Conservation (phyloP, 139 green algal species). For the Haematococcus lacustris region DNA sequence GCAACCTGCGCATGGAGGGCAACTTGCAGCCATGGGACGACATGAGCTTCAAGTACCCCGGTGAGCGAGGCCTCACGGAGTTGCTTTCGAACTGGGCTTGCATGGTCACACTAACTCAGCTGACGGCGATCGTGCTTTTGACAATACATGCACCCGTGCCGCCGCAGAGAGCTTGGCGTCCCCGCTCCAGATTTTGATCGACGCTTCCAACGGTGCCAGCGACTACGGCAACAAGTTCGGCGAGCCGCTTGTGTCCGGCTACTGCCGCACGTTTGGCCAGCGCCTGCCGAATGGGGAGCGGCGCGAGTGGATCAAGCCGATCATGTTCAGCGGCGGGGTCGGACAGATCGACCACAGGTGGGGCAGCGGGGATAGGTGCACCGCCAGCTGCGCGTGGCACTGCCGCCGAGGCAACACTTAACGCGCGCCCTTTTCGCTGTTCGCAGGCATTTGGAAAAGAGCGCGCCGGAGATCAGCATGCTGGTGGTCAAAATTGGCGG, state of each 20-base stretch:
- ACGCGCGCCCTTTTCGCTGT: no score
- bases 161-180: slow-evolving; percentile 13
- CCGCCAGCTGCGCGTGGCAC: no score
- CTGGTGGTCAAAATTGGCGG: slow-evolving; percentile 98
- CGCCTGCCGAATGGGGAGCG: slow-evolving; percentile 80
- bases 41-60: slow-evolving; percentile 17
- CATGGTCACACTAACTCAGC: no score
- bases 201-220: slow-evolving; percentile 93
- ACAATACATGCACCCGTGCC: no score
- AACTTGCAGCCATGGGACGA: slow-evolving; percentile 43
- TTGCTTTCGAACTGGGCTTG: no score
- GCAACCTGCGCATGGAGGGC: slow-evolving; percentile 81
- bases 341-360: slow-evolving; percentile 82
- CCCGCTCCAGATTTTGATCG: slow-evolving; percentile 92
- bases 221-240: slow-evolving; percentile 99
- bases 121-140: no score
- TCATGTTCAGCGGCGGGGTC: slow-evolving; percentile 96
- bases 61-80: no score
- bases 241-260: slow-evolving; percentile 92
- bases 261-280: slow-evolving; percentile 90
- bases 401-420: no score
- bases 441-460: slow-evolving; percentile 49
- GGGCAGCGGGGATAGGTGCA: not conserved
- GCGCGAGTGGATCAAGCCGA: slow-evolving; percentile 98
- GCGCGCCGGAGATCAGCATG: slow-evolving; percentile 75